phyloP scores from a whole-genome alignment of 306 rosid species.

The Cicer cuneatum region DNA sequence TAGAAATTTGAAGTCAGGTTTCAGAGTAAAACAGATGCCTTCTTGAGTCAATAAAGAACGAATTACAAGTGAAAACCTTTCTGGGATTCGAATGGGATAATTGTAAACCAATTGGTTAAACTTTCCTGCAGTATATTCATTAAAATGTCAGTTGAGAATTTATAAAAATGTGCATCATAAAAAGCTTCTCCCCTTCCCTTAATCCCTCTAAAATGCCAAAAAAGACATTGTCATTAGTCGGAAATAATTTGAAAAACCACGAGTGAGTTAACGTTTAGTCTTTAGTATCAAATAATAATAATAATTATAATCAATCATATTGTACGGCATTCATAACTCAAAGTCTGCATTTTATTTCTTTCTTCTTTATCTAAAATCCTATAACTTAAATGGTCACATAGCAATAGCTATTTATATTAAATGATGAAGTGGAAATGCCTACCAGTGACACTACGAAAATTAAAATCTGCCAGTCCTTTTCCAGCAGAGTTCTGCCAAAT shows the following conservation, averaged over 20 bases:
- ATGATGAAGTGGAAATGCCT: constrained; percentile 36
- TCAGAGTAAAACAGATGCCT: constrained; percentile 93
- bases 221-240: neutral
- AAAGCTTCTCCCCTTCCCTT: constrained; percentile 1
- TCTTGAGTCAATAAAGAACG: constrained; percentile 98
- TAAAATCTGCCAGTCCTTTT: constrained; percentile 95
- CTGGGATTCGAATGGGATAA: constrained; percentile 98
- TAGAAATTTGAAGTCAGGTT: constrained; percentile 94
- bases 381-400: constrained; percentile 30
- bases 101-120: constrained; percentile 97
- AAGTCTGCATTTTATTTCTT: neutral
- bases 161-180: constrained; percentile 9
- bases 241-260: constrained; percentile 4
- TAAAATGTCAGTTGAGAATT: constrained; percentile 31
- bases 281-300: neutral
- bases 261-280: neutral
- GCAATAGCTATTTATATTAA: constrained; percentile 32
- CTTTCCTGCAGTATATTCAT: constrained; percentile 69
- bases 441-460: constrained; percentile 95
- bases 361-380: constrained; percentile 12
- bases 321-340: neutral
- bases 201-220: neutral
- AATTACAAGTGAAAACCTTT: constrained; percentile 95
- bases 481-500: constrained; percentile 99
- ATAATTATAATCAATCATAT: neutral